Conservation (phyloP, 495 filamentous ascomycete genomes). For the Aspergillus heteromorphus region DNA sequence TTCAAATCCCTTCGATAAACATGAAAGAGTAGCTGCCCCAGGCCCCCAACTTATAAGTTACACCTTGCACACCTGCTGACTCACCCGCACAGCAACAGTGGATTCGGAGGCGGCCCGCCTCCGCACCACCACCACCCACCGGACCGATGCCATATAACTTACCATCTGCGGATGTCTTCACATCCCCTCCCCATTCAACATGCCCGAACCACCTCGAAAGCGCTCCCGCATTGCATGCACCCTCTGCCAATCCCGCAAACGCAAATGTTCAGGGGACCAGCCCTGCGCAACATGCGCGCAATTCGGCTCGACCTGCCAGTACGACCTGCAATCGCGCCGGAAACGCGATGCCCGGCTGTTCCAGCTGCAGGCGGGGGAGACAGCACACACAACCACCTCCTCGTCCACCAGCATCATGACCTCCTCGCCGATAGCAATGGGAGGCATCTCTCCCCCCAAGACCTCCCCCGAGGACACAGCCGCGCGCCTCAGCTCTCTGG, state of each 20-base stretch:
- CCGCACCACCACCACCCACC: too few relatives aligned
- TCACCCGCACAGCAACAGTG: too few relatives aligned
- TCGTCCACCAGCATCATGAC: too few relatives aligned
- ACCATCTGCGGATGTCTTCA: too few relatives aligned
- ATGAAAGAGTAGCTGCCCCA: too few relatives aligned
- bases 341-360: slow-evolving; percentile 22
- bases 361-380: slow-evolving; percentile 7
- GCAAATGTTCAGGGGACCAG: slow-evolving; percentile 48
- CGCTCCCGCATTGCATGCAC: slow-evolving; percentile 46
- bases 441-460: neutral
- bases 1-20: too few relatives aligned
- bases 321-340: slow-evolving; percentile 32
- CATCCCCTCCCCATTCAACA: slow-evolving; percentile 5
- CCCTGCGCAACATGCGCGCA: slow-evolving; percentile 49
- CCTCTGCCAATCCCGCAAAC: slow-evolving; percentile 48
- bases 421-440: neutral
- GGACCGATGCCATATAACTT: too few relatives aligned
- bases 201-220: slow-evolving; percentile 35
- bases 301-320: slow-evolving; percentile 45
- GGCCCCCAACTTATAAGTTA: too few relatives aligned
- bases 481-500: slow-evolving; percentile 31
- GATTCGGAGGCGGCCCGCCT: too few relatives aligned
- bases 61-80: too few relatives aligned
- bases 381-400: too few relatives aligned
- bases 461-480: slow-evolving; percentile 7